Evolutionary conservation across 495 filamentous ascomycete species (phyloP).

Genomic region (Patellaria atrata): DNA sequence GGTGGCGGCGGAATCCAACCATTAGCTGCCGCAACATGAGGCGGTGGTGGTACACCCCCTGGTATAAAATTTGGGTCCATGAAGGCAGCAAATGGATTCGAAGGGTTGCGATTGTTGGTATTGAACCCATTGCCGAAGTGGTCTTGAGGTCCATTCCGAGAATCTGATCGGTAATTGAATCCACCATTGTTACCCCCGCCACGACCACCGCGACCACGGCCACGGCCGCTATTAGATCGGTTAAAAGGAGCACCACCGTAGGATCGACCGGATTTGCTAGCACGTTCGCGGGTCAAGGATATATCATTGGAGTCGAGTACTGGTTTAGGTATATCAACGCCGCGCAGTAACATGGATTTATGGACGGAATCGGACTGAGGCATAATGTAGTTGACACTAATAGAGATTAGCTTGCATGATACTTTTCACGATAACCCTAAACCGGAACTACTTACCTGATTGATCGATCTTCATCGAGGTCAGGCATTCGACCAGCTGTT

Average conservation of each 20-base stretch:
- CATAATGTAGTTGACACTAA: constrained; percentile 71
- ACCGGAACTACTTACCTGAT: constrained; percentile 46
- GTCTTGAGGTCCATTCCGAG: constrained; percentile 1
- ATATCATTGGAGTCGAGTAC: constrained; percentile 63
- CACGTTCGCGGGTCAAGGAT: constrained; percentile 46
- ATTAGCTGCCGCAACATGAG: not conserved
- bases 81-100: constrained; percentile 2
- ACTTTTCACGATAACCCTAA: constrained; percentile 1
- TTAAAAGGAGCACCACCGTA: constrained; percentile 49
- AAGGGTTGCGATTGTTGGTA: constrained; percentile 3
- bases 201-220: constrained; percentile 30
- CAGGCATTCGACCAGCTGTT: constrained; percentile 48
- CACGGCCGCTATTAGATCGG: constrained; percentile 21
- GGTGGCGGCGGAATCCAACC: constrained; percentile 3
- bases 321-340: constrained; percentile 54
- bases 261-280: constrained; percentile 42
- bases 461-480: constrained; percentile 68
- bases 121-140: not conserved
- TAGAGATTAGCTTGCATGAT: not conserved
- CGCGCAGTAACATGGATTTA: constrained; percentile 88
- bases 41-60: not conserved
- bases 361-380: constrained; percentile 56
- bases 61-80: not conserved
- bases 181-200: constrained; percentile 27
- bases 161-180: constrained; percentile 2